Conservation (phyloP, 176 grass and related monocot genomes). For the Oryza officinalis region DNA sequence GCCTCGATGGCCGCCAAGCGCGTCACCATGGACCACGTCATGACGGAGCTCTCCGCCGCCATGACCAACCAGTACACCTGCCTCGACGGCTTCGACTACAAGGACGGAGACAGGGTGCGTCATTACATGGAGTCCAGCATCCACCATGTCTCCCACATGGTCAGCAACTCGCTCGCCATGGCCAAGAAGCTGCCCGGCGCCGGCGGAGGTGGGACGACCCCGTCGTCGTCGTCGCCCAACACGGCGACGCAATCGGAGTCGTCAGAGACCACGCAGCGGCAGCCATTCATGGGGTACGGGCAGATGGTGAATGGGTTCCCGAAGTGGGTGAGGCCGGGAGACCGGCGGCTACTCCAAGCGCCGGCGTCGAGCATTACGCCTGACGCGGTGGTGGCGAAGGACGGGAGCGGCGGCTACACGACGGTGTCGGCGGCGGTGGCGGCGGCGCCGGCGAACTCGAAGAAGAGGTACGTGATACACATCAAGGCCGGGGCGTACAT, state of each 20-base stretch:
- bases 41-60: conserved; percentile 74
- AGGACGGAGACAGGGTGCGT: conserved; percentile 35
- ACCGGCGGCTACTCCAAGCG: conserved; percentile 71
- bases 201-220: not conserved
- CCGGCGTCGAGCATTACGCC: conserved; percentile 24
- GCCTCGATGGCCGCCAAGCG: not conserved
- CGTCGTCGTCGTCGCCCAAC: not conserved
- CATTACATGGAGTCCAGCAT: conserved; percentile 46
- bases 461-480: conserved; percentile 71
- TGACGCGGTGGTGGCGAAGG: conserved; percentile 65
- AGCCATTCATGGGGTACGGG: conserved; percentile 70
- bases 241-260: not conserved
- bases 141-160: conserved; percentile 54
- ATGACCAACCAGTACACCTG: conserved; percentile 92
- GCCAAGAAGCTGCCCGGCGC: conserved; percentile 59
- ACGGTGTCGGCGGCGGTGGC: conserved; percentile 70
- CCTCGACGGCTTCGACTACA: conserved; percentile 67
- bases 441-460: conserved; percentile 58
- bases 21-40: conserved; percentile 42
- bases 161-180: conserved; percentile 93
- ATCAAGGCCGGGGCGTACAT: conserved; percentile 87
- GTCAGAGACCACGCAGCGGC: not conserved
- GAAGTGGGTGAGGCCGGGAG: conserved; percentile 50
- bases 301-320: conserved; percentile 63
- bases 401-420: conserved; percentile 66